Percentiles rank a stretch among this genome's conserved stretches.
Conservation (phyloP, 257 asterid species). For the Leonotis leonurus region DNA sequence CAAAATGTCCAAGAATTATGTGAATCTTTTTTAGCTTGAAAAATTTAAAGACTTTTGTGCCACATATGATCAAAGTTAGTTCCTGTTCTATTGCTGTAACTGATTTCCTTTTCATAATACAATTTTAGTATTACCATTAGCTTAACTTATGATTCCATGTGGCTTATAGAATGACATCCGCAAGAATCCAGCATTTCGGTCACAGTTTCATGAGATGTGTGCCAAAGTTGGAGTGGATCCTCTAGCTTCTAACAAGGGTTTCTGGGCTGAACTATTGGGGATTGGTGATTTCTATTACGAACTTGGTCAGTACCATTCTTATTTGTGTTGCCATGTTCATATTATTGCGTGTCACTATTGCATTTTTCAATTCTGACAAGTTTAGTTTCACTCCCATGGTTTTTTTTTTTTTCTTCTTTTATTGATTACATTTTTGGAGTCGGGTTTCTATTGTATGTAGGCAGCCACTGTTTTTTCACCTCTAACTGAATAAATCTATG, state of each 20-base stretch:
- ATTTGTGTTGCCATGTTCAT: constrained; percentile 3
- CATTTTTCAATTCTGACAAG: not conserved
- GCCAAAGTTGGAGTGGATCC: constrained; percentile 99
- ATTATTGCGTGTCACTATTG: not conserved
- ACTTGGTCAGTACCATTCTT: constrained; percentile 61
- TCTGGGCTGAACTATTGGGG: constrained; percentile 98
- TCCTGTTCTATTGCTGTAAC: not conserved
- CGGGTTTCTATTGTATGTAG: not conserved
- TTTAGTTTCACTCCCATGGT: not conserved
- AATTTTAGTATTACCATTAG: not conserved
- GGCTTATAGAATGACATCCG: constrained; percentile 82
- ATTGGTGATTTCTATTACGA: constrained; percentile 97
- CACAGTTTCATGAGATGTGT: constrained; percentile 99
- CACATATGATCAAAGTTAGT: not conserved
- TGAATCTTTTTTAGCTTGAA: too few relatives aligned
- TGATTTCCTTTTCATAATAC: not conserved
- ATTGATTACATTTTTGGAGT: not conserved
- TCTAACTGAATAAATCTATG: constrained; percentile 19
- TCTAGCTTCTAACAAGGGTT: constrained; percentile 95
- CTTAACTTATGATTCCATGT: not conserved
- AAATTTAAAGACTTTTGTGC: not conserved
- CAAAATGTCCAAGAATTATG: too few relatives aligned
- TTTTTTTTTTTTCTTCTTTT: too few relatives aligned
- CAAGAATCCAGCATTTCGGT: constrained; percentile 88
- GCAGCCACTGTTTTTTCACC: not conserved